Percentiles rank a stretch among this genome's conserved stretches.
phyloP scores from a whole-genome alignment of 805 yeast genomes.

The Schizosaccharomyces cryophilus region DNA sequence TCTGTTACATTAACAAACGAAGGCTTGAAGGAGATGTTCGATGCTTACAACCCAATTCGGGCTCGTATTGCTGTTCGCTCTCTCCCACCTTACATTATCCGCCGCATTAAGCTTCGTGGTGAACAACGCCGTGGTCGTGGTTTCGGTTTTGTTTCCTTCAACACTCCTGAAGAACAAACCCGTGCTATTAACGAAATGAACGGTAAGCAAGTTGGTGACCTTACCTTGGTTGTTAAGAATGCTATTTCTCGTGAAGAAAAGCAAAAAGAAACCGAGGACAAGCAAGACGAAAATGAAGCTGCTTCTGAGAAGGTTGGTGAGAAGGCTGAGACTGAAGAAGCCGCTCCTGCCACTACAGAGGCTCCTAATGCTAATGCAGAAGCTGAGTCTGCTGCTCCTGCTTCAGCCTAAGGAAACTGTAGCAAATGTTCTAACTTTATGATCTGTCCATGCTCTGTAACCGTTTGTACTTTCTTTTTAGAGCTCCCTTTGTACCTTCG shows the following conservation, averaged over 20 bases:
- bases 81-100: constrained; percentile 21
- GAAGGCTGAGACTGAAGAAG: not conserved
- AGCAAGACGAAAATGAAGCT: not conserved
- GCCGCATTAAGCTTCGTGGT: constrained; percentile 22
- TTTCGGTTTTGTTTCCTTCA: constrained; percentile 34
- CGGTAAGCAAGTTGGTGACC: constrained; percentile 41
- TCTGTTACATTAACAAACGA: not conserved
- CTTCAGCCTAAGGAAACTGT: no score
- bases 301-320: not conserved
- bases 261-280: constrained; percentile 4
- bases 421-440: no score
- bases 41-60: constrained; percentile 25
- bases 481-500: no score
- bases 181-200: constrained; percentile 49
- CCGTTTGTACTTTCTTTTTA: no score
- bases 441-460: no score
- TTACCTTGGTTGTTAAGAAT: constrained; percentile 39
- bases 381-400: not conserved
- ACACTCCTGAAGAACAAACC: constrained; percentile 35
- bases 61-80: constrained; percentile 33
- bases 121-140: constrained; percentile 31
- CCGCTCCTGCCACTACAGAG: not conserved
- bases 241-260: constrained; percentile 36
- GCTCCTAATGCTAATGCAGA: not conserved
- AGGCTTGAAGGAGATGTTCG: constrained; percentile 9